These are phyloP conservation scores for Linnemannia zychae DNA, from an alignment of 192 early-diverging fungal genomes.

Conservation along the genomic window DNA sequence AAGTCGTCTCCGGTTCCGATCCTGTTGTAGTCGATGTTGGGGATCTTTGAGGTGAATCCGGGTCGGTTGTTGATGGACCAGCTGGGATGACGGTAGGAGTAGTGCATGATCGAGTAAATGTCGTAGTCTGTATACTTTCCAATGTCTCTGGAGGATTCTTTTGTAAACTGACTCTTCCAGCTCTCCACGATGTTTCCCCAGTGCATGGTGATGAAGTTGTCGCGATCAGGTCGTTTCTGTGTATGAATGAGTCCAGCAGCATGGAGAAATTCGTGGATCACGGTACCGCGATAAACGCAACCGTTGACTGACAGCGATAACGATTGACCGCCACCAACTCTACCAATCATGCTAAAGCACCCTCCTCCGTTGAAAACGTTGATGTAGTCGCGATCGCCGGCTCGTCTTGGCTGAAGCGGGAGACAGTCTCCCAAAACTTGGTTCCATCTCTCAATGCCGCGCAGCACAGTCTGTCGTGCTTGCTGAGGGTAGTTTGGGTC, in stretches of 20 bases:
- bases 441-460: slow-evolving; percentile 34
- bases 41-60: slow-evolving; percentile 27
- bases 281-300: slow-evolving; percentile 29
- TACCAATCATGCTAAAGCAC: slow-evolving; percentile 31
- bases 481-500: slow-evolving; percentile 34
- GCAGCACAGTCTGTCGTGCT: slow-evolving; percentile 30
- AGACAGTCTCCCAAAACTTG: slow-evolving; percentile 40
- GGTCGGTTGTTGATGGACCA: slow-evolving; percentile 32
- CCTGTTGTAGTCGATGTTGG: slow-evolving; percentile 25
- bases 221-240: slow-evolving; percentile 39
- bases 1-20: slow-evolving; percentile 32
- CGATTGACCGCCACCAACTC: slow-evolving; percentile 21
- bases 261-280: slow-evolving; percentile 36
- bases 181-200: slow-evolving; percentile 26
- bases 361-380: slow-evolving; percentile 25
- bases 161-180: slow-evolving; percentile 30
- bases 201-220: slow-evolving; percentile 34
- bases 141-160: slow-evolving; percentile 18
- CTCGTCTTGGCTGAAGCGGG: slow-evolving; percentile 31
- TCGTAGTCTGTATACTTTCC: slow-evolving; percentile 31
- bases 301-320: slow-evolving; percentile 28
- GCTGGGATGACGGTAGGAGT: slow-evolving; percentile 18
- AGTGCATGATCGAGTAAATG: slow-evolving; percentile 42
- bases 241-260: slow-evolving; percentile 38
- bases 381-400: slow-evolving; percentile 32